Conservation (phyloP, 345 rosid species). For the Corymbia maculata region DNA sequence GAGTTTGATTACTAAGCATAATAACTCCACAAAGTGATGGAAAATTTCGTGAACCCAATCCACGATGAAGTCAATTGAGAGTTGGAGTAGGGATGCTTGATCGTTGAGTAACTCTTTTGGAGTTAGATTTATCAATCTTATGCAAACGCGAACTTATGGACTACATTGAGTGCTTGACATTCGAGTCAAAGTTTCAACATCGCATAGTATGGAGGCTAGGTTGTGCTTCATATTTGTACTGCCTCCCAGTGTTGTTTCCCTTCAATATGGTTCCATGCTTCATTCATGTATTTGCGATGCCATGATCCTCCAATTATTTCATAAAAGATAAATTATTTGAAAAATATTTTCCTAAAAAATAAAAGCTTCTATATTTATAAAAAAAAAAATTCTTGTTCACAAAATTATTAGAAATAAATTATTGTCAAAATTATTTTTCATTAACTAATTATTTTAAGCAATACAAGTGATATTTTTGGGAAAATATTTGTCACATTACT, state of each 20-base stretch:
- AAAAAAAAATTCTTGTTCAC: not conserved
- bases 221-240: not conserved
- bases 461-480: fast-evolving
- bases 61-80: too few relatives aligned
- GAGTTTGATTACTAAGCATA: not conserved
- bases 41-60: not conserved
- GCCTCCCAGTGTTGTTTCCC: not conserved
- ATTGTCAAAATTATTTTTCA: too few relatives aligned
- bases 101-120: fast-evolving
- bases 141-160: fast-evolving
- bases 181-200: not conserved
- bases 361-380: too few relatives aligned
- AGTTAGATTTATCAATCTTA: not conserved
- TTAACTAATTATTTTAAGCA: fast-evolving
- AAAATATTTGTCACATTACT: too few relatives aligned
- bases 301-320: not conserved
- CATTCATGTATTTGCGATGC: not conserved
- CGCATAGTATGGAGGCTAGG: not conserved
- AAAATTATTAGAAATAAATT: too few relatives aligned
- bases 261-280: not conserved
- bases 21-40: not conserved
- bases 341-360: too few relatives aligned
- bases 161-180: not conserved
- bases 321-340: too few relatives aligned
- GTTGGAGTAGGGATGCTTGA: not conserved